Percentiles rank a stretch among this genome's conserved stretches.
Evolutionary conservation across 345 rosid species (phyloP).

Genomic region (Euphorbia peplus): DNA sequence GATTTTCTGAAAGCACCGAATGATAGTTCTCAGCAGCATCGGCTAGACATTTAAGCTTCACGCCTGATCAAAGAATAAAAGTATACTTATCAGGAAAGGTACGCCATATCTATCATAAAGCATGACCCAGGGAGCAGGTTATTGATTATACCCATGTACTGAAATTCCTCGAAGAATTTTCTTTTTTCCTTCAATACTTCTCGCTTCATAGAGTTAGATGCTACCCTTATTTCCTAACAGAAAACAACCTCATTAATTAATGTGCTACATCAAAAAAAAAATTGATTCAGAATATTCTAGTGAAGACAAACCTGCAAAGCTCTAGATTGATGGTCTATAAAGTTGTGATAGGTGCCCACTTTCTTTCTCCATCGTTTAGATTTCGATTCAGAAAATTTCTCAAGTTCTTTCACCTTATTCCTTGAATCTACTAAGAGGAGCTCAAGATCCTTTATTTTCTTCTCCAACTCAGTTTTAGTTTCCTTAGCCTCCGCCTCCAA

Average conservation of each 20-base stretch:
- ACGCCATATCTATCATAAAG: conserved; percentile 11
- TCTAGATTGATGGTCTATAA: conserved; percentile 50
- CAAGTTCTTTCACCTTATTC: conserved; percentile 68
- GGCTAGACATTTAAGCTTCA: conserved; percentile 69
- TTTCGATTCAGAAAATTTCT: conserved; percentile 62
- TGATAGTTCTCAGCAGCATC: conserved; percentile 89
- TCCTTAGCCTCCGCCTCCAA: conserved; percentile 51
- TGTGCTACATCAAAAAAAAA: not conserved
- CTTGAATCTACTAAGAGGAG: conserved; percentile 42
- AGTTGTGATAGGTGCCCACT: conserved; percentile 51
- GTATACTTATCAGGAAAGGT: conserved; percentile 9
- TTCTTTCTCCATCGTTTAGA: conserved; percentile 67
- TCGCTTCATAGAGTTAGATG: conserved; percentile 56
- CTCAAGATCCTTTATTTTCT: conserved; percentile 63
- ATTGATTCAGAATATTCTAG: conserved; percentile 15
- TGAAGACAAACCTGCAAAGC: conserved; percentile 59
- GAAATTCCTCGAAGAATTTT: conserved; percentile 58
- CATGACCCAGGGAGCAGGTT: not conserved
- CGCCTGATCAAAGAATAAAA: conserved; percentile 39
- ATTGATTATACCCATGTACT: conserved; percentile 52
- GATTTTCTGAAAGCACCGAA: conserved; percentile 73
- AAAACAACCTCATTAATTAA: conserved; percentile 14
- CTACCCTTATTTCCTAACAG: conserved; percentile 59
- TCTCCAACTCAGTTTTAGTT: conserved; percentile 49
- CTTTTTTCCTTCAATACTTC: conserved; percentile 62